phyloP scores from a whole-genome alignment of 768 basidiomycete species.

The Hemileccinum rubropunctum region DNA sequence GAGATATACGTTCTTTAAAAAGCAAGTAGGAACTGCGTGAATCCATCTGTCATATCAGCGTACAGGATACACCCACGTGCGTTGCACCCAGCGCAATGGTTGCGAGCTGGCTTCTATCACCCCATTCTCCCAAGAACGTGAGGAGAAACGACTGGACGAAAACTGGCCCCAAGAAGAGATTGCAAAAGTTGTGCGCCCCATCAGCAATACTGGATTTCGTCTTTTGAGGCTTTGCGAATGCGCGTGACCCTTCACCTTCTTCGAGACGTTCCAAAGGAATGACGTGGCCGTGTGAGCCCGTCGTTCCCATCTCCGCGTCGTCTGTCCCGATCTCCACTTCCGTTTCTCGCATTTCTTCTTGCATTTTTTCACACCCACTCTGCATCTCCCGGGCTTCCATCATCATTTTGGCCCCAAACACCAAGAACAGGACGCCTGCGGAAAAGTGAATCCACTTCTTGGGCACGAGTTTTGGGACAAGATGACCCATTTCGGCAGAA shows the following conservation, averaged over 20 bases:
- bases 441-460: conserved; percentile 61
- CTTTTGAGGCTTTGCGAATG: conserved; percentile 14
- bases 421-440: conserved; percentile 81
- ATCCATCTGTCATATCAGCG: background rate
- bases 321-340: conserved; percentile 92
- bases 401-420: conserved; percentile 90
- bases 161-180: conserved; percentile 82
- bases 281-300: conserved; percentile 32
- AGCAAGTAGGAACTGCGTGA: conserved; percentile 1
- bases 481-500: conserved; percentile 88
- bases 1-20: conserved; percentile 79
- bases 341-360: conserved; percentile 96
- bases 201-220: conserved; percentile 40
- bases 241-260: conserved; percentile 46
- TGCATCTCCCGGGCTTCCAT: conserved; percentile 82
- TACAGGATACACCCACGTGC: conserved; percentile 57
- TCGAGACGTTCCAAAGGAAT: conserved; percentile 78
- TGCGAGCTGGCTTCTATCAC: conserved; percentile 94
- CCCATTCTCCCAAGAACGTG: conserved; percentile 99
- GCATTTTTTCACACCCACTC: conserved; percentile 72
- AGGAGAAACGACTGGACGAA: conserved; percentile 94
- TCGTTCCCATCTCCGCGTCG: conserved; percentile 44
- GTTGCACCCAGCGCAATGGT: conserved; percentile 95
- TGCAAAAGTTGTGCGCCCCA: conserved; percentile 78
- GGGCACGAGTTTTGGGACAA: conserved; percentile 84